Percentiles rank a stretch among this genome's conserved stretches.
These are phyloP conservation scores for Chytriomyces sp. DNA, from an alignment of 192 early-diverging fungal species.

Conservation along the genomic window DNA sequence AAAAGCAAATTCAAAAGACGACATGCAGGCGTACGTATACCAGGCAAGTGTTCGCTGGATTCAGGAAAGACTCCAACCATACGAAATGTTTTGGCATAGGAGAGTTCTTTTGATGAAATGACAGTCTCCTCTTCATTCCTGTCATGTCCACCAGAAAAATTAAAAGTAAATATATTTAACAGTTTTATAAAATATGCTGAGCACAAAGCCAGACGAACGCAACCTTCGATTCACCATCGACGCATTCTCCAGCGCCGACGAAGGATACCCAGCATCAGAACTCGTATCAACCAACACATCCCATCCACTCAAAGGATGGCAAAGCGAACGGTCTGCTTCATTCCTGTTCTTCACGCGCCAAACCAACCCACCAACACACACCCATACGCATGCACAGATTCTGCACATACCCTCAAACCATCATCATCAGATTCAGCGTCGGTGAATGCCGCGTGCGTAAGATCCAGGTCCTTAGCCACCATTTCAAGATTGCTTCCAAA, in stretches of 20 bases:
- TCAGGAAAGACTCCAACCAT: too few relatives aligned
- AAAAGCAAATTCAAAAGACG: too few relatives aligned
- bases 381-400: slow-evolving; percentile 48
- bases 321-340: slow-evolving; percentile 48
- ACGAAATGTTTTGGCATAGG: too few relatives aligned
- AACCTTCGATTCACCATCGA: slow-evolving; percentile 23
- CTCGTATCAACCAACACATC: slow-evolving; percentile 24
- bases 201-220: neutral
- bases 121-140: too few relatives aligned
- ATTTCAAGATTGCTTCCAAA: slow-evolving; percentile 77
- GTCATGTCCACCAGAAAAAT: too few relatives aligned
- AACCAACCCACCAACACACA: neutral
- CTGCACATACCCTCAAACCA: slow-evolving; percentile 72
- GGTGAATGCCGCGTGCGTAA: slow-evolving; percentile 65
- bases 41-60: too few relatives aligned
- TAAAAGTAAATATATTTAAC: too few relatives aligned
- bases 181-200: too few relatives aligned
- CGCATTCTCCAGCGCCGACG: slow-evolving; percentile 39
- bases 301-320: slow-evolving; percentile 53
- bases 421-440: slow-evolving; percentile 62
- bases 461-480: slow-evolving; percentile 75
- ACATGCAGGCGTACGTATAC: too few relatives aligned
- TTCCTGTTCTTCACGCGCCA: too few relatives aligned
- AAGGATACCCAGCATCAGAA: slow-evolving; percentile 43
- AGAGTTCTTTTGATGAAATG: too few relatives aligned